phyloP scores from a whole-genome alignment of 805 yeast genomes.

The Zygosaccharomyces gambellarensis region DNA sequence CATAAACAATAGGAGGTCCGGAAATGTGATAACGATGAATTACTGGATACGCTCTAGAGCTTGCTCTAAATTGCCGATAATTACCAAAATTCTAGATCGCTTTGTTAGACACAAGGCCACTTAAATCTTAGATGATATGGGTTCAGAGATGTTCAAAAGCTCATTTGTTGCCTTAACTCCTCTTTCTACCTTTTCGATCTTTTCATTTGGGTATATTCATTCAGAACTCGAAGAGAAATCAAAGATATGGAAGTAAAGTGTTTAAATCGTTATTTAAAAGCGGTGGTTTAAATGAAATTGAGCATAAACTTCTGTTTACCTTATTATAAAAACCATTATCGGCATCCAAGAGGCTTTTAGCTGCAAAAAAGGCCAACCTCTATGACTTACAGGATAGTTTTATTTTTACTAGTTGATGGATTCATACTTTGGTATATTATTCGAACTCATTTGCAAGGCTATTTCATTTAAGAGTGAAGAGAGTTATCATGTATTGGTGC shows the following conservation, averaged over 20 bases:
- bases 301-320: too few species aligned
- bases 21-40: neutral
- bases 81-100: too few species aligned
- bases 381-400: neutral
- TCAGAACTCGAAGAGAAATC: neutral
- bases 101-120: too few species aligned
- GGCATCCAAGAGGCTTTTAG: neutral
- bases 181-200: too few species aligned
- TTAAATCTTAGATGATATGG: too few species aligned
- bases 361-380: neutral
- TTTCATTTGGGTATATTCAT: too few species aligned
- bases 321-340: too few species aligned
- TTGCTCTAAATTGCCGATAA: too few species aligned
- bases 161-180: too few species aligned
- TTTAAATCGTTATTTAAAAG: neutral
- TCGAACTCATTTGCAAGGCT: neutral
- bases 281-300: neutral
- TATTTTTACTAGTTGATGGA: neutral
- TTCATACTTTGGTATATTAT: neutral
- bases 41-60: too few species aligned
- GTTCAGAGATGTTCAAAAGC: too few species aligned
- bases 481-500: constrained; percentile 13
- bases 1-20: neutral
- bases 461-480: neutral
- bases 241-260: neutral